Evolutionary conservation across 768 basidiomycete species (phyloP).

Genomic region (Hebeloma cylindrosporum): DNA sequence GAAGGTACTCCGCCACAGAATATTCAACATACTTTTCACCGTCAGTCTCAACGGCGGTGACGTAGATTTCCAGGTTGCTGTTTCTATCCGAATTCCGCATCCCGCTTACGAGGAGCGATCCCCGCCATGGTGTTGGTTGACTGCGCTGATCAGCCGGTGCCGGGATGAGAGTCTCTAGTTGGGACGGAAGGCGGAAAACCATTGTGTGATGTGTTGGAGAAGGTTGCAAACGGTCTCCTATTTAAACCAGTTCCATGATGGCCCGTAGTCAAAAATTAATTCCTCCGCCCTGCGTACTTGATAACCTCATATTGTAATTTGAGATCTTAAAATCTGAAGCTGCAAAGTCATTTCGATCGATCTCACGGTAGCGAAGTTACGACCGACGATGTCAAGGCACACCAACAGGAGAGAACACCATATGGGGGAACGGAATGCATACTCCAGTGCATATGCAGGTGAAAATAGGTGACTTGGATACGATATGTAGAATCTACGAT

Average conservation of each 20-base stretch:
- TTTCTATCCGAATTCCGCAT: slow-evolving; percentile 47
- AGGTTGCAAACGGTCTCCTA: slow-evolving; percentile 28
- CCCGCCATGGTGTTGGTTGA: slow-evolving; percentile 55
- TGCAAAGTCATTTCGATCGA: slow-evolving; percentile 29
- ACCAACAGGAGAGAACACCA: slow-evolving; percentile 18
- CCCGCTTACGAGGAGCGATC: slow-evolving; percentile 51
- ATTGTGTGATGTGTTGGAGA: slow-evolving; percentile 39
- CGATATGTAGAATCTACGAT: slow-evolving; percentile 31
- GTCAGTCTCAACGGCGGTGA: slow-evolving; percentile 68
- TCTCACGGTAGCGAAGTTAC: slow-evolving; percentile 32
- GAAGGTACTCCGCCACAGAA: slow-evolving; percentile 14
- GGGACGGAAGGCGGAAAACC: slow-evolving; percentile 64
- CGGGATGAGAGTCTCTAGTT: slow-evolving; percentile 58
- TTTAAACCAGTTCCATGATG: slow-evolving; percentile 41
- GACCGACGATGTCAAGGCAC: slow-evolving; percentile 36
- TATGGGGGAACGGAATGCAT: slow-evolving; percentile 20
- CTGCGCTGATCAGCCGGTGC: slow-evolving; percentile 47
- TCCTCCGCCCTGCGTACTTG: slow-evolving; percentile 13
- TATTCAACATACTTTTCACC: slow-evolving; percentile 60
- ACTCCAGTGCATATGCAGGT: slow-evolving; percentile 15
- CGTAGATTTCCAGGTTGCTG: slow-evolving; percentile 51
- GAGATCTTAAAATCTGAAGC: too few relatives aligned
- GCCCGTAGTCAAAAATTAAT: slow-evolving; percentile 13
- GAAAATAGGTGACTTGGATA: slow-evolving; percentile 30
- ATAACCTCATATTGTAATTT: not conserved